These are phyloP conservation scores for Fusarium redolens DNA, from an alignment of 2,329 filamentous ascomycete genomes.

Conservation along the genomic window DNA sequence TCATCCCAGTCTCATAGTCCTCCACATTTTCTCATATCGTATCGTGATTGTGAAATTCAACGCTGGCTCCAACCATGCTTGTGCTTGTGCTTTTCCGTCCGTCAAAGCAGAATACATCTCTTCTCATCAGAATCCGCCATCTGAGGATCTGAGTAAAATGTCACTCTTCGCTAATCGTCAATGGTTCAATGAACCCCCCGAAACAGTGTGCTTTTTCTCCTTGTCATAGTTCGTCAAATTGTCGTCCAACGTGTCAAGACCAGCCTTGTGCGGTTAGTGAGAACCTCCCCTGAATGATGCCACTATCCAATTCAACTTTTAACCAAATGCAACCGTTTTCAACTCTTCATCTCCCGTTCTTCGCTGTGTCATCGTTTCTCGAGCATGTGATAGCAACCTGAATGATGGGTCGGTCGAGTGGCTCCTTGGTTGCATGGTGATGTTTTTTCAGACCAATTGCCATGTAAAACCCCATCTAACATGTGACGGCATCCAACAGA, in stretches of 20 bases:
- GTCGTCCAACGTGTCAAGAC: constrained; percentile 10
- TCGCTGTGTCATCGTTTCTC: background rate
- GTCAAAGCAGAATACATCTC: constrained; percentile 4
- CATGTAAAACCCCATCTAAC: background rate
- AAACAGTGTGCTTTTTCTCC: constrained; percentile 23
- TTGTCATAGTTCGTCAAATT: constrained; percentile 35
- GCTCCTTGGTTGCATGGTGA: background rate
- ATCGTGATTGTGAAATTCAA: constrained; percentile 33
- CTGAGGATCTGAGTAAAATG: background rate
- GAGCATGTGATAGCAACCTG: background rate
- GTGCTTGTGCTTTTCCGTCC: constrained; percentile 30
- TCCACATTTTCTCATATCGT: constrained; percentile 23
- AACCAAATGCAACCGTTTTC: constrained; percentile 3
- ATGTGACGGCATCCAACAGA: background rate
- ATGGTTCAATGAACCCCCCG: constrained; percentile 9
- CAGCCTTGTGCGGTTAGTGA: background rate
- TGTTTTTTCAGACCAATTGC: constrained; percentile 5
- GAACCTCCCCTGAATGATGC: constrained; percentile 12
- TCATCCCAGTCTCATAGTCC: constrained; percentile 29
- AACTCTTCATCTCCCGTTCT: background rate
- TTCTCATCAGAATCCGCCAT: constrained; percentile 1
- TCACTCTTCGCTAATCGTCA: constrained; percentile 17
- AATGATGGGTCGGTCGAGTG: background rate
- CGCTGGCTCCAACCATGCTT: constrained; percentile 39
- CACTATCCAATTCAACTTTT: constrained; percentile 17